Base-by-base conservation (phyloP, 805 yeast genomes). In the Saturnispora sekii region DNA sequence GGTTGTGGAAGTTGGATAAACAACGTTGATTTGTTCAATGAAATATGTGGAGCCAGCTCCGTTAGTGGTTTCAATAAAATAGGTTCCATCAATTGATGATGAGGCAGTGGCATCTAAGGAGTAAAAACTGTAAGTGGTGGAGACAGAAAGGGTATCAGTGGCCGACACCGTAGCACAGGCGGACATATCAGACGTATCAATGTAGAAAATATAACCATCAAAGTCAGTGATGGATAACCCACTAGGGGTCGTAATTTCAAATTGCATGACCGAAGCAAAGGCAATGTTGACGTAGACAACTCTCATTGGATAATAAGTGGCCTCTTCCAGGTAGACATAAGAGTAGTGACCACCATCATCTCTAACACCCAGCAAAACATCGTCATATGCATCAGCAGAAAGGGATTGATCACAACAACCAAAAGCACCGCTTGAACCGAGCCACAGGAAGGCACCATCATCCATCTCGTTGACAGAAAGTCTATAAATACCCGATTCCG, bases 341-440 rank as follows among this genome's bases (percentile, higher is more conserved):
- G 17, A 33, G 15, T 15, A 33, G 6, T 33, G 35, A n/a, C 17
- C 17, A 11, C 17, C 17, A 5, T 5, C 35, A 33, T 33, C 17
- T 4, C 16, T 33, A 33, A 17, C 17, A 33, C 35, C 35, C 4
- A 33, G 35, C 10, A 33, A n/a, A 33, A 33, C 35, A 33, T 33
- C 35, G 12, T 33, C 14, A n/a, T 15, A 33, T n/a, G 35, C 35
- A 15, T 33, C 18, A 15, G 15, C 10, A 33, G 18, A 15, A 33
- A 33, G 17, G 15, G 35, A 9, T 33, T 33, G 35, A 15, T 33
- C 14, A 33, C 35, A 33, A 33, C 35, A 33, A n/a, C 17, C 17
- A n/a, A 33, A n/a, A n/a, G 18, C 35, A 33, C 18, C 35, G 3
- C 5, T 33, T 5, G 35, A 33, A 11, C 18, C 35, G 69, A 60